phyloP scores from a whole-genome alignment of 1,284 basidiomycete species.

The Ustilago vetiveriae region DNA sequence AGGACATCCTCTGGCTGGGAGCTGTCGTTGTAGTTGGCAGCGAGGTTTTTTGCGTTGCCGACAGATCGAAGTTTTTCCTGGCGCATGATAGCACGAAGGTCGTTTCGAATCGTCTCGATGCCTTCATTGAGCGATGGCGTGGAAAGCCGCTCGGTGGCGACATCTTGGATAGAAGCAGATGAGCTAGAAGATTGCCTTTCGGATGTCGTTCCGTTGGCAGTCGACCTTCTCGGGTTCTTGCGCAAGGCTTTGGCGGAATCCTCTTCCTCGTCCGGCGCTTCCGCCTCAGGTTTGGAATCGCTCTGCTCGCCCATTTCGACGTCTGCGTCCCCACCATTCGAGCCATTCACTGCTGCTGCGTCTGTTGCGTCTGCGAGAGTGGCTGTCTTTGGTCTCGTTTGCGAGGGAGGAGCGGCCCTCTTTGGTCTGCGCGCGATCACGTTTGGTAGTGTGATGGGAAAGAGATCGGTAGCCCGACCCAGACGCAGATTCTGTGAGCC shows the following conservation, averaged over 20 bases:
- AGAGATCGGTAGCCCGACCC: slow-evolving; percentile 87
- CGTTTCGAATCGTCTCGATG: slow-evolving; percentile 60
- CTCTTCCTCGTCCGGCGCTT: background rate
- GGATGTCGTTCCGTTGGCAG: slow-evolving; percentile 5
- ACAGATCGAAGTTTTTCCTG: slow-evolving; percentile 64
- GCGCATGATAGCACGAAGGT: slow-evolving; percentile 65
- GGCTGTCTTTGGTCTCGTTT: background rate
- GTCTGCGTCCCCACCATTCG: slow-evolving; percentile 6
- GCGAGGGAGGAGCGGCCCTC: slow-evolving; percentile 5
- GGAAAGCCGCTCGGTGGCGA: too few relatives aligned
- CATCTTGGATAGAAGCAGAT: background rate
- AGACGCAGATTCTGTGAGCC: slow-evolving; percentile 87
- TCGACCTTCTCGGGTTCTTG: slow-evolving; percentile 27
- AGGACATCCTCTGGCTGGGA: slow-evolving; percentile 55
- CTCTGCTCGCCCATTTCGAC: slow-evolving; percentile 20
- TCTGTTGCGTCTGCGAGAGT: background rate
- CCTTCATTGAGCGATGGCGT: slow-evolving; percentile 34
- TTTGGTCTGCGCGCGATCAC: slow-evolving; percentile 74
- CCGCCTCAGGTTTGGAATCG: background rate
- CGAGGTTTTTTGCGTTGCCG: slow-evolving; percentile 59
- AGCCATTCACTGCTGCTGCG: background rate
- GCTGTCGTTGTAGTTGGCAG: slow-evolving; percentile 62
- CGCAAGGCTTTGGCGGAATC: slow-evolving; percentile 4
- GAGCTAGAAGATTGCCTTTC: slow-evolving; percentile 9
- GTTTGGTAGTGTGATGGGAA: slow-evolving; percentile 77